Conservation (phyloP, 2,329 filamentous ascomycete genomes). For the Fonsecaea multimorphosa region DNA sequence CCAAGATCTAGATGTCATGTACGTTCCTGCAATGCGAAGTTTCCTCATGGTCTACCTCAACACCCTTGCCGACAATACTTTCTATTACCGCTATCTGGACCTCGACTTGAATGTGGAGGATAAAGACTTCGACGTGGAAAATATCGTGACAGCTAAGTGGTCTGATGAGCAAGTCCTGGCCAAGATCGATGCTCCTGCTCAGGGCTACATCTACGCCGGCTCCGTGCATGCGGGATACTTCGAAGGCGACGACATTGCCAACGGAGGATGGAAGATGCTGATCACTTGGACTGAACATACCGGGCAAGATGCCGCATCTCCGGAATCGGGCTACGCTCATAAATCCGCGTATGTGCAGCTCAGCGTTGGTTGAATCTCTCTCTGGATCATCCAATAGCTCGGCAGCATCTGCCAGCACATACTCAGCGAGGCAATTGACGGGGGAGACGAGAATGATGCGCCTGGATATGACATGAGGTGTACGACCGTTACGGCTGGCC, state of each 20-base stretch:
- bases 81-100: slow-evolving; percentile 44
- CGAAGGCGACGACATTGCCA: slow-evolving; percentile 42
- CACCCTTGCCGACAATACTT: slow-evolving; percentile 43
- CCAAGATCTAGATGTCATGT: slow-evolving; percentile 44
- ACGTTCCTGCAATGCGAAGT: slow-evolving; percentile 43
- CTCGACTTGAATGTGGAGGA: slow-evolving; percentile 38
- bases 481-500: background rate
- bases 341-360: slow-evolving; percentile 32
- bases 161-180: slow-evolving; percentile 41
- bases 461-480: slow-evolving; percentile 15
- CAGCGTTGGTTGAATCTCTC: slow-evolving; percentile 13
- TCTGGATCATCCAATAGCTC: background rate
- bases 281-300: slow-evolving; percentile 45
- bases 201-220: slow-evolving; percentile 43
- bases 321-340: slow-evolving; percentile 40
- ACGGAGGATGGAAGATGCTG: slow-evolving; percentile 43
- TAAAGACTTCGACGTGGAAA: slow-evolving; percentile 39
- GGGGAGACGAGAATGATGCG: background rate
- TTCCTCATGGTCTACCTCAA: slow-evolving; percentile 45
- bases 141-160: slow-evolving; percentile 42
- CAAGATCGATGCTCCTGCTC: slow-evolving; percentile 36
- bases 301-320: slow-evolving; percentile 38
- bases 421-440: background rate
- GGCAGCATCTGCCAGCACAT: background rate
- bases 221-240: slow-evolving; percentile 43